Evolutionary conservation across 179 eudicot species (phyloP).

Genomic region (Drosera spatulata): DNA sequence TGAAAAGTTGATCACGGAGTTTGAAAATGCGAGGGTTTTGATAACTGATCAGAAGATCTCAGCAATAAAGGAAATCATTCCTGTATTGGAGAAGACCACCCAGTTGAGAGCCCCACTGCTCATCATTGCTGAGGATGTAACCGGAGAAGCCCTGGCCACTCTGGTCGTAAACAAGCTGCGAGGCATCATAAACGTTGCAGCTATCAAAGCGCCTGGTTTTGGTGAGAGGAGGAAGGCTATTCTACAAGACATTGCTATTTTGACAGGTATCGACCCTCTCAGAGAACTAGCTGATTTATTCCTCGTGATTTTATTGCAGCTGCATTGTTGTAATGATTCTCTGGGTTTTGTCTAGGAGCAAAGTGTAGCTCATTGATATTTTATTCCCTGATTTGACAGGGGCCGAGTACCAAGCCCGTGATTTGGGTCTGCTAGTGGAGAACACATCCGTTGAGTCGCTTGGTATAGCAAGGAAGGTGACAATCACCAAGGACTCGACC

Average conservation of each 20-base stretch:
- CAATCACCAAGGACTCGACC: conserved; percentile 72
- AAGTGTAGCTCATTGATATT: too few relatives aligned
- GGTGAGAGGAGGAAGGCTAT: conserved; percentile 55
- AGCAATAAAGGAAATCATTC: conserved; percentile 83
- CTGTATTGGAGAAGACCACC: conserved; percentile 80
- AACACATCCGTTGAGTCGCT: conserved; percentile 72
- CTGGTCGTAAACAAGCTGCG: conserved; percentile 93
- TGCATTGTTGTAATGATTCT: too few relatives aligned
- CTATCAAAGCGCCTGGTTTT: conserved; percentile 61
- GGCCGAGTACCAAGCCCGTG: conserved; percentile 90
- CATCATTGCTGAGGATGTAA: conserved; percentile 92
- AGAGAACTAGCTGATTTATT: too few relatives aligned
- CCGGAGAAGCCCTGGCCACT: conserved; percentile 95
- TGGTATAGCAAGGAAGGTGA: conserved; percentile 82
- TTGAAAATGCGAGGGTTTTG: conserved; percentile 81
- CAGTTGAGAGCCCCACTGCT: conserved; percentile 83
- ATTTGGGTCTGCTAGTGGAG: conserved; percentile 74
- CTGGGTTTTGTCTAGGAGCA: too few relatives aligned
- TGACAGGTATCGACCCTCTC: conserved; percentile 48
- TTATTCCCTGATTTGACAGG: conserved; percentile 21
- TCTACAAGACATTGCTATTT: conserved; percentile 91
- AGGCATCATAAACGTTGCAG: conserved; percentile 89
- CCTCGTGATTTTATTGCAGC: too few relatives aligned
- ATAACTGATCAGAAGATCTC: conserved; percentile 93
- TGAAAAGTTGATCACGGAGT: conserved; percentile 80